Conservation (phyloP, 306 rosid genomes). For the Begonia fuchsioides region DNA sequence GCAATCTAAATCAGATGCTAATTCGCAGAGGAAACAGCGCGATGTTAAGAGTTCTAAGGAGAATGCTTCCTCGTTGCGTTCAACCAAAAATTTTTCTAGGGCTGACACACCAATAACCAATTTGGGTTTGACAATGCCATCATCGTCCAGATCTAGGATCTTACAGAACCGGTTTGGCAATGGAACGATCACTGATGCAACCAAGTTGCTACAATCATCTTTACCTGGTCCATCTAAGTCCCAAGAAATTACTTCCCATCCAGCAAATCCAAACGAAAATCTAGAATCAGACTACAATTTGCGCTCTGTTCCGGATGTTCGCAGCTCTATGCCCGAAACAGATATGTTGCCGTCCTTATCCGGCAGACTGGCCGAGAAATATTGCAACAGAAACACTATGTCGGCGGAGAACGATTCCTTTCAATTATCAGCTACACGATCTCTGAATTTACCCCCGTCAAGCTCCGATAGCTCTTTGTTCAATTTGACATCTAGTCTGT, state of each 20-base stretch:
- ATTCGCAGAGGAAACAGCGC: slow-evolving; percentile 31
- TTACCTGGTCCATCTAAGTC: slow-evolving; percentile 15
- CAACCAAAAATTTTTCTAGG: slow-evolving; percentile 30
- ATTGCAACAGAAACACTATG: slow-evolving; percentile 12
- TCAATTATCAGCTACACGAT: slow-evolving; percentile 31
- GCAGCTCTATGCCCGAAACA: slow-evolving; percentile 31
- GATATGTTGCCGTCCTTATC: slow-evolving; percentile 37
- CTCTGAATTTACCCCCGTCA: slow-evolving; percentile 23
- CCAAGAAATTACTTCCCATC: slow-evolving; percentile 9
- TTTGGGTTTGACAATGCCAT: not conserved
- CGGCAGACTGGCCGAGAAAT: slow-evolving; percentile 26
- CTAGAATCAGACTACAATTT: slow-evolving; percentile 10
- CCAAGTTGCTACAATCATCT: slow-evolving; percentile 49
- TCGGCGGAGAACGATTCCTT: slow-evolving; percentile 15
- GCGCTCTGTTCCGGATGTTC: slow-evolving; percentile 51
- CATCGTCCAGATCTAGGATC: slow-evolving; percentile 43
- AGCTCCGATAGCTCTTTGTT: slow-evolving; percentile 16
- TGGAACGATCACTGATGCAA: slow-evolving; percentile 32
- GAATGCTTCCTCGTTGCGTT: slow-evolving; percentile 25
- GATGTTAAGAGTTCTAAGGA: slow-evolving; percentile 38
- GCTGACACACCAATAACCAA: slow-evolving; percentile 7
- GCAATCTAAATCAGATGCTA: not conserved
- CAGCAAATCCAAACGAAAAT: slow-evolving; percentile 14
- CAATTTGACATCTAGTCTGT: slow-evolving; percentile 16
- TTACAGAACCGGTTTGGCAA: slow-evolving; percentile 21